Evolutionary conservation across 2,329 filamentous ascomycete species (phyloP), one percentile per base, ranked within the genome.

Genomic region (Penicillium fuscoglaucum): DNA sequence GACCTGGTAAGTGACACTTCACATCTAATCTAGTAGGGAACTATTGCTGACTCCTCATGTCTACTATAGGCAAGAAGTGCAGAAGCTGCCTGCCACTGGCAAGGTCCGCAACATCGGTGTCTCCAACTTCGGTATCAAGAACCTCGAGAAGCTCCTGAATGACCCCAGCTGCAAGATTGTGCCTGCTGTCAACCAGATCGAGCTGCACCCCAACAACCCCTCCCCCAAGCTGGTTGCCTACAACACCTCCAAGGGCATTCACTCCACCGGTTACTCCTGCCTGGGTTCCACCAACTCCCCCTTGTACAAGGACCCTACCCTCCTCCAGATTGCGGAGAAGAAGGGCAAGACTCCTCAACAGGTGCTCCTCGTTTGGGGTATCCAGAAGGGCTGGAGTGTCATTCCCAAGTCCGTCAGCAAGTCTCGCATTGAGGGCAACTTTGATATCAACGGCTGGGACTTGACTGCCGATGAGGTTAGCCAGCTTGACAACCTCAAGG

Each of bases 321-420:
- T 85, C n/a, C 74, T 77, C 31, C 74, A 80, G 68, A 74, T 85
- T 52, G 83, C 80, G 15, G 79, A 83, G 72, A 84, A 83, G 68
- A 80, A 84, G 66, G 75, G 76, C 66, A 84, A 84, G 74, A 79
- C 74, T 37, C 80, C 81, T 19, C 82, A 83, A 51, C 83, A 85
- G 68, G 78, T 82, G 7, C 78, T 83, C 28, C 74, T 85, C 37
- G 80, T 87, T 68, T 96, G 91, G 90, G 91, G 90, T 63, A 78
- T 96, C 55, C 85, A 90, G 74, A 87, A 91, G 72, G 90, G 89
- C 59, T 91, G 88, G 81, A 89, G 86, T 64, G 90, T 96, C 52
- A 91, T 96, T 68, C 91, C 91, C 69, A 96, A 96, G 83, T 89
- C 85, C 52, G 89, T 93, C 58, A 92, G 85, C 65, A 83, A 86